Evolutionary conservation across 202 grass and related monocot species (phyloP).

Genomic region (Musa balbisiana): DNA sequence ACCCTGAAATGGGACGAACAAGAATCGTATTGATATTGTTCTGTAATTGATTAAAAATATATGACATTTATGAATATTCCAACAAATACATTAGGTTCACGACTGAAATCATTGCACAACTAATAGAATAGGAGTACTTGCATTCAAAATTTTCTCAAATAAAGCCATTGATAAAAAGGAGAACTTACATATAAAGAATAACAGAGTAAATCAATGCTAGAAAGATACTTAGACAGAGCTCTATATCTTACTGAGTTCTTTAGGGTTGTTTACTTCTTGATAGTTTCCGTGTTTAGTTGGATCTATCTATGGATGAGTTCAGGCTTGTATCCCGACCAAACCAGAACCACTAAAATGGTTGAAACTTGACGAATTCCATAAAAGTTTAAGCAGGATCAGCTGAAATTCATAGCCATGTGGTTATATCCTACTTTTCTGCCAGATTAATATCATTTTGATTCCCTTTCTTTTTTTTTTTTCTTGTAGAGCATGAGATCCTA

Average conservation of each 20-base stretch:
- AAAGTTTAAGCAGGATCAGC: background rate
- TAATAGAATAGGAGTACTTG: too few species aligned
- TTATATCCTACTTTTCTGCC: background rate
- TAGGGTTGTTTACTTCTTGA: background rate
- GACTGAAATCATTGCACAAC: too few species aligned
- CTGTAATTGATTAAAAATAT: too few species aligned
- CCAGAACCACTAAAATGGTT: background rate
- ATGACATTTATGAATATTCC: too few species aligned
- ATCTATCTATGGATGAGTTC: background rate
- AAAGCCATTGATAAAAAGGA: too few species aligned
- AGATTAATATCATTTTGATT: background rate
- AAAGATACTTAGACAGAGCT: background rate
- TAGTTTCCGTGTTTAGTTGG: background rate
- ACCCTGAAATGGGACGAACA: too few species aligned
- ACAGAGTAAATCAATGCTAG: background rate
- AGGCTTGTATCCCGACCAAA: background rate
- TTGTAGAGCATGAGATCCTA: background rate
- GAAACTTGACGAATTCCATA: background rate
- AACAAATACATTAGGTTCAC: too few species aligned
- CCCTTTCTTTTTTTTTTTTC: background rate
- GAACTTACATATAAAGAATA: too few species aligned
- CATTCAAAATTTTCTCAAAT: too few species aligned
- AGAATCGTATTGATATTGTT: too few species aligned
- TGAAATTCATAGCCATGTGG: background rate
- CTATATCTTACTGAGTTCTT: background rate